Percentiles rank a stretch among this genome's conserved stretches.
These are phyloP conservation scores for Lentinula boryana DNA, from an alignment of 768 basidiomycete genomes.

Conservation along the genomic window DNA sequence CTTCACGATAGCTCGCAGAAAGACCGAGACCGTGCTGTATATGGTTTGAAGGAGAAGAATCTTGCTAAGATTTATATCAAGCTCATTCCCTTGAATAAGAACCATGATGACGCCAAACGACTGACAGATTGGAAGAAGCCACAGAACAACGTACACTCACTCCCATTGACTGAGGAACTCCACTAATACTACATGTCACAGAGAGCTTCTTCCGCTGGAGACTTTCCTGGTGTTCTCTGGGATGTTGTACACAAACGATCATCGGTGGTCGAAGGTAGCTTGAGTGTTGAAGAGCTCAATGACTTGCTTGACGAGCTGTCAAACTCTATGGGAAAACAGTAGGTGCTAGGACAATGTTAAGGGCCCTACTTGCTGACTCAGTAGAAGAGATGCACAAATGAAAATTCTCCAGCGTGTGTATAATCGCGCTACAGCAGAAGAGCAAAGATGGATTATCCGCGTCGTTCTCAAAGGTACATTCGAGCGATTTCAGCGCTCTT, in stretches of 20 bases:
- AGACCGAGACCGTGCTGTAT: conserved; percentile 88
- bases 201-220: conserved; percentile 59
- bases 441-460: conserved; percentile 94
- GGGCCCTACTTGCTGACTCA: background rate
- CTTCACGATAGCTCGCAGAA: conserved; percentile 46
- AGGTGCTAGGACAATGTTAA: conserved; percentile 13
- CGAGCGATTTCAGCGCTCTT: background rate
- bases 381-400: conserved; percentile 61
- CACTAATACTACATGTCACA: conserved; percentile 18
- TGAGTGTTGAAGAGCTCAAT: conserved; percentile 85
- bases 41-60: conserved; percentile 92
- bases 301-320: conserved; percentile 73
- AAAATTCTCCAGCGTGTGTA: conserved; percentile 73
- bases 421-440: conserved; percentile 74
- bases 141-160: conserved; percentile 48
- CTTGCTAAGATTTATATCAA: conserved; percentile 91
- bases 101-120: conserved; percentile 76
- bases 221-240: conserved; percentile 82
- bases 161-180: too few relatives aligned
- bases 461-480: conserved; percentile 86
- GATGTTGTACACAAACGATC: conserved; percentile 84
- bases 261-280: conserved; percentile 66
- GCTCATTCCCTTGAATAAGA: conserved; percentile 75
- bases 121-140: conserved; percentile 90
- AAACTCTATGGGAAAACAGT: conserved; percentile 71